These are phyloP conservation scores for Agapanthus africanus DNA, from an alignment of 106 monocot species.

Conservation along the genomic window DNA sequence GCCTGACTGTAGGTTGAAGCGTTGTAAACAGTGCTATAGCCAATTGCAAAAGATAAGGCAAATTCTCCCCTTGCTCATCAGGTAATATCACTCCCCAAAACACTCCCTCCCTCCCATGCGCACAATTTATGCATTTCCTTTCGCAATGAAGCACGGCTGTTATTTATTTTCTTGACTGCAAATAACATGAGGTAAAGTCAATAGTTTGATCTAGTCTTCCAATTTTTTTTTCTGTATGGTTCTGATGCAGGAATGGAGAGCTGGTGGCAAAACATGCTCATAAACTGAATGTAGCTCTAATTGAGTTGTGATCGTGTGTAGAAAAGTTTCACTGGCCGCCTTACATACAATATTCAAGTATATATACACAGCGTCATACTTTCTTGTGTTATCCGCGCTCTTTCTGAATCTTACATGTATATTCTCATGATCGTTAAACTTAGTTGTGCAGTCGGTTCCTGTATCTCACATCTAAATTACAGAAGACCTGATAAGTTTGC, in stretches of 20 bases:
- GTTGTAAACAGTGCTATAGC: conserved; percentile 43
- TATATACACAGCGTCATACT: too few relatives aligned
- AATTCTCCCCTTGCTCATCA: conserved; percentile 46
- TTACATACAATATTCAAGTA: too few relatives aligned
- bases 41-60: conserved; percentile 58
- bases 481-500: too few relatives aligned
- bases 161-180: neutral
- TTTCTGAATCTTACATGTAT: too few relatives aligned
- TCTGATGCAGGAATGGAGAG: conserved; percentile 63
- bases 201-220: neutral
- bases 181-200: neutral
- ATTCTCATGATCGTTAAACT: too few relatives aligned
- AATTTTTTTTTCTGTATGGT: neutral
- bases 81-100: conserved; percentile 25
- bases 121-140: neutral
- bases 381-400: too few relatives aligned
- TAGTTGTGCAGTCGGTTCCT: too few relatives aligned
- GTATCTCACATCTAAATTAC: too few relatives aligned
- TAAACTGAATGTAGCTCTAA: conserved; percentile 50
- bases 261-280: conserved; percentile 36
- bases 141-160: neutral
- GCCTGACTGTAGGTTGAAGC: conserved; percentile 26
- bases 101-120: neutral
- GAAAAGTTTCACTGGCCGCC: too few relatives aligned
- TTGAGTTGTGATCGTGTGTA: conserved; percentile 21